Evolutionary conservation across 2,329 filamentous ascomycete genomes (phyloP).

Genomic region (Botryotinia globosa): DNA sequence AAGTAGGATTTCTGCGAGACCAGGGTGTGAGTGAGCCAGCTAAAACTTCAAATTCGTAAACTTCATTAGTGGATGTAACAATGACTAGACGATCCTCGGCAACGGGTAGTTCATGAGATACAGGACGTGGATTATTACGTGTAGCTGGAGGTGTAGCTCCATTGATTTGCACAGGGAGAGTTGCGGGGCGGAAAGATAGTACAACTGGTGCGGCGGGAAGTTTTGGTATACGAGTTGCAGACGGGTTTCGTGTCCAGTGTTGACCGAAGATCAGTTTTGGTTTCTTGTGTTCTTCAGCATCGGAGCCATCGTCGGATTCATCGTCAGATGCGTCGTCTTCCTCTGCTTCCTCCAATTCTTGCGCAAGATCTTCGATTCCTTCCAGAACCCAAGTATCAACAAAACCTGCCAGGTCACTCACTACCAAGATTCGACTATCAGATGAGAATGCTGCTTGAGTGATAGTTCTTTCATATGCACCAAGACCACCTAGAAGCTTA

Average conservation of each 20-base stretch:
- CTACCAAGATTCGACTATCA: conserved; percentile 75
- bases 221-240: conserved; percentile 65
- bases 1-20: conserved; percentile 79
- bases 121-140: conserved; percentile 33
- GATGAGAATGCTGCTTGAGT: conserved; percentile 73
- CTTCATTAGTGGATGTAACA: conserved; percentile 62
- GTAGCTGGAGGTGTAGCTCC: conserved; percentile 42
- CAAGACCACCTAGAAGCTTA: conserved; percentile 61
- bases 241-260: conserved; percentile 74
- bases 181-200: conserved; percentile 61
- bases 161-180: conserved; percentile 38
- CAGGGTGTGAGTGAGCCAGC: conserved; percentile 76
- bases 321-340: conserved; percentile 40
- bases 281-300: conserved; percentile 48
- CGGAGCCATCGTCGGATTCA: conserved; percentile 41
- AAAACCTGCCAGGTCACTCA: conserved; percentile 78
- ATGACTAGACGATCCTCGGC: conserved; percentile 55
- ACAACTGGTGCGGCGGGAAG: conserved; percentile 63
- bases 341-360: conserved; percentile 39
- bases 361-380: conserved; percentile 50
- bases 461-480: conserved; percentile 74
- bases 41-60: conserved; percentile 78
- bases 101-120: conserved; percentile 51
- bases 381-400: conserved; percentile 82
- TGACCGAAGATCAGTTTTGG: conserved; percentile 54